Evolutionary conservation across 2,329 filamentous ascomycete species (phyloP).

Genomic region (Ceratocystis alfenasii): DNA sequence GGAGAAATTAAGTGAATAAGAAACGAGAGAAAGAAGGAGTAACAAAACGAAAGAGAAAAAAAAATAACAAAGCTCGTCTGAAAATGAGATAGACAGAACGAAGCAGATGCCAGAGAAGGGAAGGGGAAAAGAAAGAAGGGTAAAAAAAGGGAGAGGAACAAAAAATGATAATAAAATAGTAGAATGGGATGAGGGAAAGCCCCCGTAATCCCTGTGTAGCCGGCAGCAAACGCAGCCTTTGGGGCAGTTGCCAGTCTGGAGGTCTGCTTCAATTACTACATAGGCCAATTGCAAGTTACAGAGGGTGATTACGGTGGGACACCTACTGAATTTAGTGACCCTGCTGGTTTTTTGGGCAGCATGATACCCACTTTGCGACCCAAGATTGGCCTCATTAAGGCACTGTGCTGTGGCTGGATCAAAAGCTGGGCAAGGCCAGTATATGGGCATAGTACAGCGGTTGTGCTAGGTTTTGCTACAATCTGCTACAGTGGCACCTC

Average conservation of each 20-base stretch:
- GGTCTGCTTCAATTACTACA: too few species aligned
- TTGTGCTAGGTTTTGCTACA: not conserved
- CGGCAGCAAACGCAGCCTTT: not conserved
- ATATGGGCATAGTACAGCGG: not conserved
- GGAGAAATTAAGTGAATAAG: conserved; percentile 18
- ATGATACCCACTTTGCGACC: too few species aligned
- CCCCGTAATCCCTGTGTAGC: not conserved
- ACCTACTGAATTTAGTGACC: too few species aligned
- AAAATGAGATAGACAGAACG: not conserved
- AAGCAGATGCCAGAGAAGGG: not conserved
- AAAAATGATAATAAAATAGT: not conserved
- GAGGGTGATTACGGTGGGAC: too few species aligned
- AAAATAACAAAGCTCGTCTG: conserved; percentile 1
- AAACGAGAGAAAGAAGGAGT: not conserved
- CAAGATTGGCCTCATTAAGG: too few species aligned
- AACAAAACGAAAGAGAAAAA: not conserved
- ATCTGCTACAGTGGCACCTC: not conserved
- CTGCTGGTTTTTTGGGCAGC: not conserved
- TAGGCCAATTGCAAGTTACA: too few species aligned
- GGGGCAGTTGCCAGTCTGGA: not conserved
- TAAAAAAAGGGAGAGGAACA: not conserved
- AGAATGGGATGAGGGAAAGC: not conserved
- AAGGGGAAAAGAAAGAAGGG: not conserved
- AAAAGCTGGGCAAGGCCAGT: too few species aligned
- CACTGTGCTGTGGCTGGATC: too few species aligned